Percentiles rank a stretch among this genome's conserved stretches.
Evolutionary conservation across 1,284 basidiomycete genomes (phyloP).

Genomic region (Heterobasidion occidentale): DNA sequence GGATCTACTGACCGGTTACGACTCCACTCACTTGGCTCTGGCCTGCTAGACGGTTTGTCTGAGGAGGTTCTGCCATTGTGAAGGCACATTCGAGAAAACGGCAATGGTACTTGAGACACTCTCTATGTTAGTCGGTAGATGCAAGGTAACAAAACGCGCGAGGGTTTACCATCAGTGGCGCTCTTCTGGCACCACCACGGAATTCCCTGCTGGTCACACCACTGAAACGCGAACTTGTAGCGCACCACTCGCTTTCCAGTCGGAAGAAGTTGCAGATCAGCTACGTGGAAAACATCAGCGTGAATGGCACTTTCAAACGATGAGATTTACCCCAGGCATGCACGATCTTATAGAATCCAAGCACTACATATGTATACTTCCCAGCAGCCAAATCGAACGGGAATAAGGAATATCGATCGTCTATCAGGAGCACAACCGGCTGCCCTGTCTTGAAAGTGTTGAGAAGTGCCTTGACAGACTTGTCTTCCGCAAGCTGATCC

Average conservation of each 20-base stretch:
- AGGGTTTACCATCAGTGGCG: background rate
- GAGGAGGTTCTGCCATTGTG: too few species aligned
- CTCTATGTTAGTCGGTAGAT: too few species aligned
- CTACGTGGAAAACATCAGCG: constrained; percentile 24
- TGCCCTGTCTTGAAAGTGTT: constrained; percentile 39
- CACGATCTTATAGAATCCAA: constrained; percentile 65
- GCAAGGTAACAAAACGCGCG: too few species aligned
- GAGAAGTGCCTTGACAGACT: constrained; percentile 60
- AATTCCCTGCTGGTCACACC: constrained; percentile 61
- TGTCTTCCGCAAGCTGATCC: constrained; percentile 59
- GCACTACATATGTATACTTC: constrained; percentile 56
- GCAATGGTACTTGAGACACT: too few species aligned
- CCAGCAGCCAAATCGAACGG: constrained; percentile 52
- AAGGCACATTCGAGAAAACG: too few species aligned
- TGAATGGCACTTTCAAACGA: background rate
- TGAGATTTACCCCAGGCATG: constrained; percentile 55
- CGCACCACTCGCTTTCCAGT: constrained; percentile 45
- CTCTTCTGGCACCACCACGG: constrained; percentile 50
- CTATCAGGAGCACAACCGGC: constrained; percentile 60
- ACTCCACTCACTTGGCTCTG: too few species aligned
- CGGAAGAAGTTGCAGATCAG: constrained; percentile 51
- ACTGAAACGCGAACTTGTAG: constrained; percentile 75
- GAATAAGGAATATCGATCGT: constrained; percentile 64
- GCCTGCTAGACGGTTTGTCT: too few species aligned
- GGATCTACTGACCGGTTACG: too few species aligned